Evolutionary conservation across 306 rosid genomes (phyloP), one percentile per base, ranked within the genome.

Genomic region (Abrus pulchellus): DNA sequence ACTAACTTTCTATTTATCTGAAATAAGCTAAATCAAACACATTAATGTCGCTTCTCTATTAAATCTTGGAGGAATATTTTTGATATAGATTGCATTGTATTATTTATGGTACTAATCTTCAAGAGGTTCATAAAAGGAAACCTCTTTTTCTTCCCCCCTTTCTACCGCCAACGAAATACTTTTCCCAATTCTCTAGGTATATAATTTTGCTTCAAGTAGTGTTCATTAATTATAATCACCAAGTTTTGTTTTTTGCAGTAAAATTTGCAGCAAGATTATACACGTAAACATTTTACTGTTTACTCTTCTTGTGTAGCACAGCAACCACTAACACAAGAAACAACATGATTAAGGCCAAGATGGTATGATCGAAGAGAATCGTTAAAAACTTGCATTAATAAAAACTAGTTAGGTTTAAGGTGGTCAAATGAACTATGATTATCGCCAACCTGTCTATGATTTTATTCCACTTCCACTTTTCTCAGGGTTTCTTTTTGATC

Each of bases 391-490:
- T 88, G 38, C 10, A 68, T 77, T 68, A 74, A 84, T 8, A 6
- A 60, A 30, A 81, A 77, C 57, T 43, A 33, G 77, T 76, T 68
- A 83, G 82, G 87, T 74, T 74, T 65, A 54, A 70, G 88, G 88
- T 72, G 86, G 92, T 89, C 88, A 89, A 82, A 76, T 80, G 59
- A 38, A 60, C 68, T 76, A 86, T 86, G 75, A 86, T 86, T 80
- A 71, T 76, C 66, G 83, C 84, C 87, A 77, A 89, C 86, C 89
- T 89, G 87, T 82, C 81, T 76, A 43, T 73, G 55, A 86, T 76
- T 36, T 84, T 63, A 84, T 86, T 82, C 40, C 66, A 40, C 12
- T 56, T 63, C 41, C 44, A 38, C 80, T 74, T 83, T 68, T 53
- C 55, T 62, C 32, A 0, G 1, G 10, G 28, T 48, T 75, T 78